Percentiles rank a stretch among this genome's conserved stretches.
These are phyloP conservation scores for Candida qinlingensis DNA, from an alignment of 805 yeast species.

Conservation along the genomic window DNA sequence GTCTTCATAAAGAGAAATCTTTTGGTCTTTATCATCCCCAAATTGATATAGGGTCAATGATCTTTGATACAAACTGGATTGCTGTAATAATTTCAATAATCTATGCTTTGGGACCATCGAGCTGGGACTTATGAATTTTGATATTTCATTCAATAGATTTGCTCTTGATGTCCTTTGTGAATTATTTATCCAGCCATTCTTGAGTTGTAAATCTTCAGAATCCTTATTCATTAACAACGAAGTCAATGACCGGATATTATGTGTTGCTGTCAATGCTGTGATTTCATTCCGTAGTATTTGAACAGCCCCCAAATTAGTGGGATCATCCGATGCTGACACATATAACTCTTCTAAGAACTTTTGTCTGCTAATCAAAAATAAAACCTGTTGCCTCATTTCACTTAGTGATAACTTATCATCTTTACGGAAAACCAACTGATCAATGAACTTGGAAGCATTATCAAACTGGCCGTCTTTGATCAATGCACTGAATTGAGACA, in stretches of 20 bases:
- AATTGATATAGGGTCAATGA: constrained; percentile 31
- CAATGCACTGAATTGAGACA: constrained; percentile 33
- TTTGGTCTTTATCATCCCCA: constrained; percentile 20
- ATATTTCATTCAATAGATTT: constrained; percentile 36
- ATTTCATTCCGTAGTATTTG: constrained; percentile 33
- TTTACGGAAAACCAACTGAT: constrained; percentile 16
- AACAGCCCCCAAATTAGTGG: constrained; percentile 31
- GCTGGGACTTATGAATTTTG: constrained; percentile 44
- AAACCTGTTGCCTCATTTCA: constrained; percentile 13
- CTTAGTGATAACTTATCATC: constrained; percentile 9
- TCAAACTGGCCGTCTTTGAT: constrained; percentile 40
- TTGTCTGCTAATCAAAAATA: constrained; percentile 34
- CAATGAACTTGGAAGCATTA: constrained; percentile 28
- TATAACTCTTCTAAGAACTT: constrained; percentile 37
- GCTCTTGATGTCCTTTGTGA: constrained; percentile 32
- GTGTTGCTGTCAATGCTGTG: constrained; percentile 22
- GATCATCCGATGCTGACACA: constrained; percentile 18
- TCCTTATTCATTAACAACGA: constrained; percentile 25
- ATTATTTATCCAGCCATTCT: constrained; percentile 28
- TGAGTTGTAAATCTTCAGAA: constrained; percentile 18
- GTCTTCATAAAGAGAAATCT: constrained; percentile 32
- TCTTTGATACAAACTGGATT: constrained; percentile 45
- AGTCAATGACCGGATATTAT: constrained; percentile 25
- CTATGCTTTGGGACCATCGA: constrained; percentile 50
- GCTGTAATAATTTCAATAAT: constrained; percentile 43